Evolutionary conservation across 2,329 filamentous ascomycete genomes (phyloP).

Genomic region (Geosmithia morbida): DNA sequence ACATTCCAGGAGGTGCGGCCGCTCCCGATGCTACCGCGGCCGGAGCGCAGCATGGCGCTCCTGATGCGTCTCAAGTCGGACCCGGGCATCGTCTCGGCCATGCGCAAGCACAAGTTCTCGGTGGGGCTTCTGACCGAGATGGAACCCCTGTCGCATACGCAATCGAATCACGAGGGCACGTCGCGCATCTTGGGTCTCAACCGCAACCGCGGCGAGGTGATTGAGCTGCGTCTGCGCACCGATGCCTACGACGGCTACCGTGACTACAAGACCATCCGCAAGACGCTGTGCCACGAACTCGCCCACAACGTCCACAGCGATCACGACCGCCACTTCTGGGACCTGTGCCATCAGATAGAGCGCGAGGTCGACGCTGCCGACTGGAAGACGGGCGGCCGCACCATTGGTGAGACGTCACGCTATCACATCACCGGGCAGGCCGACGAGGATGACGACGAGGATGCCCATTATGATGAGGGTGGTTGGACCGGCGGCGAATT

Average conservation of each 20-base stretch:
- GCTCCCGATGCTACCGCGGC: constrained; percentile 62
- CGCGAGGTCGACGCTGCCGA: constrained; percentile 69
- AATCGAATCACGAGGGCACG: constrained; percentile 53
- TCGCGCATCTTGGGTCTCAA: constrained; percentile 75
- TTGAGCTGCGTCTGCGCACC: constrained; percentile 80
- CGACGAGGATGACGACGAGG: constrained; percentile 32
- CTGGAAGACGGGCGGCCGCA: constrained; percentile 58
- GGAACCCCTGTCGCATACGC: constrained; percentile 74
- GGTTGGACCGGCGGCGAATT: constrained; percentile 72
- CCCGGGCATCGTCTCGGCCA: constrained; percentile 68
- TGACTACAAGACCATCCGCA: constrained; percentile 82
- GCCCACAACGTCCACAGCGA: constrained; percentile 79
- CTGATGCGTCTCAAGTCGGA: constrained; percentile 67
- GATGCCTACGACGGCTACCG: constrained; percentile 90
- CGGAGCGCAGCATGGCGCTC: constrained; percentile 55
- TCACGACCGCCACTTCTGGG: constrained; percentile 83
- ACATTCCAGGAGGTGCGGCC: constrained; percentile 71
- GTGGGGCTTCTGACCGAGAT: constrained; percentile 88
- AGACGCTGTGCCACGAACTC: constrained; percentile 88
- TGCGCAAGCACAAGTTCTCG: constrained; percentile 72
- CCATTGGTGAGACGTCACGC: constrained; percentile 48
- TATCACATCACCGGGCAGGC: constrained; percentile 34
- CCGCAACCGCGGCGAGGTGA: constrained; percentile 73
- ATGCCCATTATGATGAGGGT: constrained; percentile 50
- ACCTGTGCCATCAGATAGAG: constrained; percentile 76